Conservation (phyloP, 2,329 filamentous ascomycete species). For the Coniella lustricola region DNA sequence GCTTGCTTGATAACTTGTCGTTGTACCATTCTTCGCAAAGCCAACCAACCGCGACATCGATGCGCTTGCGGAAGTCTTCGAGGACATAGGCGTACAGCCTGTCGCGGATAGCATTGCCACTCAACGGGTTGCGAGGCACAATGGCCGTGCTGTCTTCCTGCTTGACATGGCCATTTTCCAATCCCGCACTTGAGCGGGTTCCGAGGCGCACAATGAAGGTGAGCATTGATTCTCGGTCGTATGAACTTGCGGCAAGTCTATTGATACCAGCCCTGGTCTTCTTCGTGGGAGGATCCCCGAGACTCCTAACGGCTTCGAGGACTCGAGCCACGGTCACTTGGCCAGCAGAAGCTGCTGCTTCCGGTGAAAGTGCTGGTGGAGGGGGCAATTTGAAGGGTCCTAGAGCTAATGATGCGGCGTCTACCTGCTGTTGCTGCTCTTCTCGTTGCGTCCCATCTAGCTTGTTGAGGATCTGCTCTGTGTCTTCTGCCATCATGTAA, state of each 20-base stretch:
- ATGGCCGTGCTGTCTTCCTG: conserved; percentile 39
- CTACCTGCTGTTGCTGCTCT: conserved; percentile 36
- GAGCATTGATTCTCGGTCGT: conserved; percentile 85
- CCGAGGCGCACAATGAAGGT: conserved; percentile 80
- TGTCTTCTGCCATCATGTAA: conserved; percentile 68
- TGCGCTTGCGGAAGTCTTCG: conserved; percentile 83
- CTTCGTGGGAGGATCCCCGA: conserved; percentile 59
- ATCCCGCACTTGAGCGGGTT: conserved; percentile 65
- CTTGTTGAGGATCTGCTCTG: conserved; percentile 71
- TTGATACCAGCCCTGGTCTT: conserved; percentile 69
- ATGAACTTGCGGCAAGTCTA: conserved; percentile 73
- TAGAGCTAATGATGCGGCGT: conserved; percentile 53
- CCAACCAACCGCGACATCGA: conserved; percentile 89
- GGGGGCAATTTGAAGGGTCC: conserved; percentile 74
- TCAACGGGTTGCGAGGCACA: conserved; percentile 34
- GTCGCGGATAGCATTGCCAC: conserved; percentile 66
- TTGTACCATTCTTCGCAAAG: conserved; percentile 98
- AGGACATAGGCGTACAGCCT: conserved; percentile 78
- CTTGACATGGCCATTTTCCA: conserved; percentile 56
- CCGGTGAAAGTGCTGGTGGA: conserved; percentile 64
- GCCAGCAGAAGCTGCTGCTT: conserved; percentile 66
- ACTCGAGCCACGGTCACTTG: conserved; percentile 69
- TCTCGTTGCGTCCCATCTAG: conserved; percentile 62
- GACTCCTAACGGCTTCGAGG: conserved; percentile 66
- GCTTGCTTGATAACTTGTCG: conserved; percentile 50